Evolutionary conservation across 352 stramenopile genomes (phyloP).

Genomic region (Pythium vanterpoolii): DNA sequence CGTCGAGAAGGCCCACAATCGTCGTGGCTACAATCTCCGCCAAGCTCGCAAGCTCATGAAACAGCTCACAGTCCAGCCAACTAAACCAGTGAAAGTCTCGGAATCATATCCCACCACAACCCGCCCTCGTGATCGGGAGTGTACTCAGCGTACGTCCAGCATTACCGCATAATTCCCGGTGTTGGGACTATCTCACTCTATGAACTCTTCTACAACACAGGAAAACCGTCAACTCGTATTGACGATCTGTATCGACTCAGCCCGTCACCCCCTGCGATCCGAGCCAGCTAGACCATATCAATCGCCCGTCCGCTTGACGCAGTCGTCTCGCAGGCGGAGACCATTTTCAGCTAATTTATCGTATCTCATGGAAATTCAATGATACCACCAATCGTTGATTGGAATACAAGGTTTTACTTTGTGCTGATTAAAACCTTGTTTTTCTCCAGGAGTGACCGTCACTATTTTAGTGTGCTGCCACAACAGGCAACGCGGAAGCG

Average conservation of each 20-base stretch:
- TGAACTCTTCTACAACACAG: background rate
- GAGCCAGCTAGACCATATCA: constrained; percentile 8
- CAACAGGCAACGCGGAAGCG: constrained; percentile 25
- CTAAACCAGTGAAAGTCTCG: background rate
- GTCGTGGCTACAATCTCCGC: constrained; percentile 64
- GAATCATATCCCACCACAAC: background rate
- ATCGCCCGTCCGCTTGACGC: background rate
- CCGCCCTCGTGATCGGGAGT: background rate
- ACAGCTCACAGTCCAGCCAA: constrained; percentile 1
- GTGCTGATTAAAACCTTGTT: constrained; percentile 12
- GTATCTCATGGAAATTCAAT: constrained; percentile 7
- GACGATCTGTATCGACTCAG: background rate
- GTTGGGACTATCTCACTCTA: background rate
- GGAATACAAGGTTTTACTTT: constrained; percentile 16
- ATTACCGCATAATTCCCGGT: background rate
- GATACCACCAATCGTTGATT: constrained; percentile 2
- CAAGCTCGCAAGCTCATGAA: constrained; percentile 39
- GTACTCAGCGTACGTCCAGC: background rate
- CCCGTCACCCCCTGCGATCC: background rate
- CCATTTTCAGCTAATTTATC: background rate
- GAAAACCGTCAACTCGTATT: background rate
- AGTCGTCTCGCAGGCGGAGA: background rate
- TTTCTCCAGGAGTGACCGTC: constrained; percentile 19
- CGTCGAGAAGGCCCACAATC: constrained; percentile 63
- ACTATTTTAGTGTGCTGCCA: constrained; percentile 4